Evolutionary conservation across 306 rosid genomes (phyloP), one percentile per base, ranked within the genome.

Genomic region (Cercis canadensis): DNA sequence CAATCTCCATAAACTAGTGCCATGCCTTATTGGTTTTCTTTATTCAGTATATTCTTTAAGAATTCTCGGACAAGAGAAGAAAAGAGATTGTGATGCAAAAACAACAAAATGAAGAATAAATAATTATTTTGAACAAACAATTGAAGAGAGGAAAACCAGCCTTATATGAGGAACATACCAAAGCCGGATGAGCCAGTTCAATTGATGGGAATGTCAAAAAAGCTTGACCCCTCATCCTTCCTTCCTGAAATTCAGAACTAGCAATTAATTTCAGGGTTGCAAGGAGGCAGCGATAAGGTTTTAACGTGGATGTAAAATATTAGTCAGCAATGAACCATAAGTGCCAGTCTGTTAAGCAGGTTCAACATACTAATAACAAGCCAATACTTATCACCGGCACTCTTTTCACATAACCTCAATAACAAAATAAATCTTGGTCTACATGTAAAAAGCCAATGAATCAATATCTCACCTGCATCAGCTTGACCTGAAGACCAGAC

Each of bases 161-260:
- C 29, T 24, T 24, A 24, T 24, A 24, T 24, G 29, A 64, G 69
- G 65, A 58, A 76, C 82, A 49, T 81, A 93, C 98, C 90, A 94
- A 81, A 60, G 92, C 98, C 62, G 41, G 85, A 77, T 86, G 94
- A 70, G 97, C 97, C 72, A 89, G 75, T 66, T 90, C 97, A 74
- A 78, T 60, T 12, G 96, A 85, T 41, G 98, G 97, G 78, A 94
- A 89, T 62, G 97, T 94, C 78, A 94, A 57, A 75, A 94, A 94
- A 3, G 96, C 97, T 86, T 94, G 98, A 59, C 95, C 97, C 79
- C 90, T 87, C 98, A 94, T 93, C 83, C 97, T 85, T 81, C 98
- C 97, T 84, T 90, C 98, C 98, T 90, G 94, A 77, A 76, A 90
- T 75, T 65, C 57, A 75, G 64, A 67, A 72, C 5, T n/a, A n/a